Percentiles rank a stretch among this genome's conserved stretches.
These are phyloP conservation scores for Neurospora sp. DNA, from an alignment of 495 filamentous ascomycete genomes.

Conservation along the genomic window DNA sequence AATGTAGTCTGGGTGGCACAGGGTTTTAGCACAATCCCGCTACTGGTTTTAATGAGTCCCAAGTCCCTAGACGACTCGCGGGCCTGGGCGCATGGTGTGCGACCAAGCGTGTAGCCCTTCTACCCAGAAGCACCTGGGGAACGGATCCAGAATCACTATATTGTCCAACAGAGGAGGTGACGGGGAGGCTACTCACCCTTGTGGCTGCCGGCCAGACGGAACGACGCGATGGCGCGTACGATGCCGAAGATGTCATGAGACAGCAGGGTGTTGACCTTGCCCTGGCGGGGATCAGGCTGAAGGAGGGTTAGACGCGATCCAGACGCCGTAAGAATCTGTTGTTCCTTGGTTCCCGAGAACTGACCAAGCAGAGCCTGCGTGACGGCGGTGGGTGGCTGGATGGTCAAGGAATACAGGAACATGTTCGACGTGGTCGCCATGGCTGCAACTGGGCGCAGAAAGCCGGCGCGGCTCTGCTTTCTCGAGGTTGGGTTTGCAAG, in stretches of 20 bases:
- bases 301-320: slow-evolving; percentile 83
- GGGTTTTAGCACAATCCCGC: slow-evolving; percentile 48
- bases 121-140: slow-evolving; percentile 34
- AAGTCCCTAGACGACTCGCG: slow-evolving; percentile 5
- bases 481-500: not conserved
- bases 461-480: slow-evolving; percentile 39
- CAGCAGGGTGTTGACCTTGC: slow-evolving; percentile 73
- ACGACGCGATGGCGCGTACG: slow-evolving; percentile 76
- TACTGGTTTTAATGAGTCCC: slow-evolving; percentile 6
- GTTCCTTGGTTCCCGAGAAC: slow-evolving; percentile 88
- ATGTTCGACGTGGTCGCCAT: slow-evolving; percentile 97
- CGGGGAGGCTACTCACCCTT: slow-evolving; percentile 69
- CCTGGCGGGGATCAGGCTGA: slow-evolving; percentile 72
- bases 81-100: slow-evolving; percentile 15
- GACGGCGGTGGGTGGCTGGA: slow-evolving; percentile 80
- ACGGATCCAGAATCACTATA: slow-evolving; percentile 87
- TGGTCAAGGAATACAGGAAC: slow-evolving; percentile 94
- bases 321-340: slow-evolving; percentile 91
- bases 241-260: slow-evolving; percentile 95
- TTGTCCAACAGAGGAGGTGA: slow-evolving; percentile 44
- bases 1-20: slow-evolving; percentile 69
- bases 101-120: not conserved
- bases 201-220: slow-evolving; percentile 81
- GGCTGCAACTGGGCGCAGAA: slow-evolving; percentile 38
- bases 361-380: slow-evolving; percentile 87